Base-by-base conservation (phyloP, 2,329 filamentous ascomycete genomes). In the Nigrospora oryzae region DNA sequence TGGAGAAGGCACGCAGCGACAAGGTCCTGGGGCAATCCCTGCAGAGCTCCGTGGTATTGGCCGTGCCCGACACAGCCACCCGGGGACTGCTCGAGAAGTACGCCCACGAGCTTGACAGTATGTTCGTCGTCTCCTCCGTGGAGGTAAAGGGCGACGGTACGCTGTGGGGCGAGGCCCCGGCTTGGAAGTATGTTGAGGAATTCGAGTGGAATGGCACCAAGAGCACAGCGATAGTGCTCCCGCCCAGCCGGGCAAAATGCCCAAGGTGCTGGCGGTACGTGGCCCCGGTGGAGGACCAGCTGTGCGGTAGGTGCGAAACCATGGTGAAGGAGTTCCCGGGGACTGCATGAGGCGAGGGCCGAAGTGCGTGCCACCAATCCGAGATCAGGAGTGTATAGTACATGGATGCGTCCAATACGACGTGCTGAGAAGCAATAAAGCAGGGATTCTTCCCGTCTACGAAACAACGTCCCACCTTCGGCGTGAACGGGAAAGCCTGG, bases 191-290 rank as follows among this genome's bases (percentile, higher is more conserved):
- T 51, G 56, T 51, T 6, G 65, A 65, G 42, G 59, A 62, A 11
- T 69, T 77, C 43, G 69, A 70, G 50, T 61, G 70, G 2, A 56
- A 59, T 35, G 68, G 60, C 23, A 44, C 48, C 6, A 53, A 52
- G 46, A 67, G 65, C 32, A 64, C 53, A 30, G 71, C 70, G 17
- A 63, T 66, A 51, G 70, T 74, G 17, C 52, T 73, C 42, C 72
- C 77, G 46, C 77, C 77, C 1, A 61, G 55, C 53, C 56, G 71
- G 12, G 66, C 73, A 39, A 98, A 97, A 63, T 98, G 93, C 61
- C 74, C 79, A 1, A 74, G 93, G 42, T 98, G 93, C 66, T 98
- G 93, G 93, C 79, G 85, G 49, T 95, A 88, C 62, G 74, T 85
- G 19, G 82, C 85, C n/a, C 69, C 75, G n/a, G 65, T 66, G 40